Conservation (phyloP, 2,329 filamentous ascomycete species). For the Venturia aucupariae region DNA sequence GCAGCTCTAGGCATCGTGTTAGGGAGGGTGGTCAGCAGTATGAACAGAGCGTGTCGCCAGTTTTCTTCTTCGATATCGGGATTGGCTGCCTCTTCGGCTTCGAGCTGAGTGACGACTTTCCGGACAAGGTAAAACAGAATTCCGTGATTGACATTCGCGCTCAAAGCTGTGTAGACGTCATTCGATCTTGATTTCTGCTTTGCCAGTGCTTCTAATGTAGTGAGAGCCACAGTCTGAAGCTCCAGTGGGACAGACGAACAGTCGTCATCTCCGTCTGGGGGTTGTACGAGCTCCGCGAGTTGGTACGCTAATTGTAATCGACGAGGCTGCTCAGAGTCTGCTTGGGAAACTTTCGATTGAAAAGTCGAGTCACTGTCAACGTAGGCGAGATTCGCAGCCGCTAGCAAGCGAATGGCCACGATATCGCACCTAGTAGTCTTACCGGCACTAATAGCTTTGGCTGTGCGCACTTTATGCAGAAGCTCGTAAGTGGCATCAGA, state of each 20-base stretch:
- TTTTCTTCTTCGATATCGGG: slow-evolving; percentile 52
- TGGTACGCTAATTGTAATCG: slow-evolving; percentile 86
- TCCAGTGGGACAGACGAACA: slow-evolving; percentile 56
- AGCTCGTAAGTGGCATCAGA: slow-evolving; percentile 70
- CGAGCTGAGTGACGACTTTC: slow-evolving; percentile 80
- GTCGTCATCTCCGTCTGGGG: slow-evolving; percentile 37
- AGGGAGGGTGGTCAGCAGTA: slow-evolving; percentile 73
- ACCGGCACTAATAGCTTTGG: slow-evolving; percentile 66
- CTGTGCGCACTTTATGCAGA: slow-evolving; percentile 71
- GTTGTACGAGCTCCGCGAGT: slow-evolving; percentile 82
- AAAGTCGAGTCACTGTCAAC: slow-evolving; percentile 79
- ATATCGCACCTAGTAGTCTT: slow-evolving; percentile 61
- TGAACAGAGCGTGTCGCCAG: slow-evolving; percentile 85
- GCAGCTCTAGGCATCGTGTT: slow-evolving; percentile 62
- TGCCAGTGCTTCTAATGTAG: slow-evolving; percentile 75
- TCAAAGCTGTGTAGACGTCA: slow-evolving; percentile 84
- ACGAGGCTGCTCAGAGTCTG: slow-evolving; percentile 82
- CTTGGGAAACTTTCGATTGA: slow-evolving; percentile 72
- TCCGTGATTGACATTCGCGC: slow-evolving; percentile 92
- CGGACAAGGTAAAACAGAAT: slow-evolving; percentile 87
- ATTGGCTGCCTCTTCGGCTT: slow-evolving; percentile 44
- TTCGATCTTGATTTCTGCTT: slow-evolving; percentile 65
- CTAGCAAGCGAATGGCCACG: slow-evolving; percentile 71
- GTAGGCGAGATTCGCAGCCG: slow-evolving; percentile 84
- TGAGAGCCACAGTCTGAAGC: slow-evolving; percentile 73